These are phyloP conservation scores for Herpetospermum pedunculosum DNA, from an alignment of 306 rosid genomes.

Conservation along the genomic window DNA sequence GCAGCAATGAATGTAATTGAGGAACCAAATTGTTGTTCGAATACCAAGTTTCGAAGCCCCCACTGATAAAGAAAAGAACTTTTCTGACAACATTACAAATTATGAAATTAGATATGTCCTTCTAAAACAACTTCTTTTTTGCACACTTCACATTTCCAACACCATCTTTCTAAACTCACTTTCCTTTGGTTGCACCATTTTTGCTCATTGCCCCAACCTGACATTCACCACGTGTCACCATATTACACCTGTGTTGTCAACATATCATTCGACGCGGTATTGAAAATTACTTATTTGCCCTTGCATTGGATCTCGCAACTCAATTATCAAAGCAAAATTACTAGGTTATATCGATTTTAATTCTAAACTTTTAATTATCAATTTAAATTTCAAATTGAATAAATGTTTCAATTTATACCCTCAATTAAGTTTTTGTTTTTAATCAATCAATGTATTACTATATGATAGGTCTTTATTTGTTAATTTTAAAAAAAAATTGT, in stretches of 20 bases:
- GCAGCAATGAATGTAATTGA: background rate
- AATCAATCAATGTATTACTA: no score
- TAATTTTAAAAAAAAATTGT: no score
- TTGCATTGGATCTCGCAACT: background rate
- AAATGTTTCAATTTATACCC: no score
- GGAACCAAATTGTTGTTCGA: background rate
- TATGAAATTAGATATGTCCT: background rate
- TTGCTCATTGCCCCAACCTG: background rate
- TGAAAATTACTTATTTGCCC: background rate
- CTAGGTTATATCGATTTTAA: no score
- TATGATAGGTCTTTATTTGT: no score
- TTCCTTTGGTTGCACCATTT: background rate
- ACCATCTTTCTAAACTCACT: background rate
- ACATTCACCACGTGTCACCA: background rate
- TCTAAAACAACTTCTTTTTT: background rate
- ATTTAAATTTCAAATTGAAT: no score
- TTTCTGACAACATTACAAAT: background rate
- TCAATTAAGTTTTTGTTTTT: no score
- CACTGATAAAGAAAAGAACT: background rate
- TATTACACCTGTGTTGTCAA: background rate
- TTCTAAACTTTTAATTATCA: no score
- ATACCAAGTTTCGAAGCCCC: background rate
- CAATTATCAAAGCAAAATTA: no score
- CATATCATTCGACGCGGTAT: background rate
- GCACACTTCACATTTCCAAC: background rate